phyloP scores from a whole-genome alignment of 441 rosid species.

The Omphalea diandra region DNA sequence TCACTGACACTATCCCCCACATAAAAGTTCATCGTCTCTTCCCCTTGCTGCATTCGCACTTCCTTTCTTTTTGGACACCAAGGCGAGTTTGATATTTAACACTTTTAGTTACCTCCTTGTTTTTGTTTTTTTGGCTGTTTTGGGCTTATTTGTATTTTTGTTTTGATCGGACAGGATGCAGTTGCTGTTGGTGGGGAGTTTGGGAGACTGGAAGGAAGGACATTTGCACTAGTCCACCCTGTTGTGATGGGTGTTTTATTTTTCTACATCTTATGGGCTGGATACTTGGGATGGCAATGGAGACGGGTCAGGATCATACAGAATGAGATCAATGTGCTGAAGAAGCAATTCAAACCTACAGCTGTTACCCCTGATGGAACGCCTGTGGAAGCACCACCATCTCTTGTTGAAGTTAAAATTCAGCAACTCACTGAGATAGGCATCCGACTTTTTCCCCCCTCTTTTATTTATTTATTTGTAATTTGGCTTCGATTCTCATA shows the following conservation, averaged over 20 bases:
- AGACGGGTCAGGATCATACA: conserved; percentile 82
- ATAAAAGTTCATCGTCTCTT: conserved; percentile 49
- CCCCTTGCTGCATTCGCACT: conserved; percentile 55
- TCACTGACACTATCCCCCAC: conserved; percentile 31
- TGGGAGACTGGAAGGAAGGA: conserved; percentile 82
- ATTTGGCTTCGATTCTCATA: too few species aligned
- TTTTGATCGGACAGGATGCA: conserved; percentile 55
- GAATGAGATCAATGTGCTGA: conserved; percentile 69
- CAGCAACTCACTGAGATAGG: conserved; percentile 75
- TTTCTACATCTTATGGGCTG: conserved; percentile 66
- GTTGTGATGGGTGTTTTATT: conserved; percentile 71
- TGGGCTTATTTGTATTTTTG: too few species aligned
- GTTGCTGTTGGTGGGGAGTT: conserved; percentile 71
- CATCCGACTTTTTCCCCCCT: too few species aligned
- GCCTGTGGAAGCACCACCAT: conserved; percentile 52
- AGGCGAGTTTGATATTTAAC: conserved; percentile 57
- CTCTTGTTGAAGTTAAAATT: conserved; percentile 61
- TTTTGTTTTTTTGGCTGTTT: too few species aligned
- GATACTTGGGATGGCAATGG: conserved; percentile 98
- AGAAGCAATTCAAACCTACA: conserved; percentile 76
- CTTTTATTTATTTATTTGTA: too few species aligned
- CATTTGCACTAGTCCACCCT: conserved; percentile 74
- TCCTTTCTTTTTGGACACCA: conserved; percentile 58
- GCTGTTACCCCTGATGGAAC: conserved; percentile 72
- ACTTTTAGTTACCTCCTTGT: background rate